These are phyloP conservation scores for Lathyrus aphaca DNA, from an alignment of 306 rosid species.

Conservation along the genomic window DNA sequence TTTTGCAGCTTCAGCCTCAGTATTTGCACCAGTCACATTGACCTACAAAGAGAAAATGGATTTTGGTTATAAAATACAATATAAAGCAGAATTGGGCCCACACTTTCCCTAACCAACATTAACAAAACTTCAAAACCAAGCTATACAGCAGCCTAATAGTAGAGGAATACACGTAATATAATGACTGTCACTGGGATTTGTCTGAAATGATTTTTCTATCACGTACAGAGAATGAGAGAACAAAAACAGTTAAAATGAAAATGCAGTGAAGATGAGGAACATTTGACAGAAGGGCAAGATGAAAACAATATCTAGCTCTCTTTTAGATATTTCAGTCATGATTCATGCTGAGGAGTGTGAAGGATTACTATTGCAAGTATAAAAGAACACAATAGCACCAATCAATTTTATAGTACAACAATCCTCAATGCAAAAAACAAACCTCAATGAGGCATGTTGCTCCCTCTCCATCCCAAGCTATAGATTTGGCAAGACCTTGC, in stretches of 20 bases:
- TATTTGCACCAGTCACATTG: conserved; percentile 68
- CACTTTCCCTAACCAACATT: conserved; percentile 21
- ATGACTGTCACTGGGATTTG: background rate
- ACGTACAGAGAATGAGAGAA: background rate
- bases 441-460: conserved; percentile 99
- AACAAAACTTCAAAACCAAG: conserved; percentile 15
- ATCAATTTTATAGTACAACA: conserved; percentile 21
- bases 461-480: conserved; percentile 99
- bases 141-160: conserved; percentile 27
- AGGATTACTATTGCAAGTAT: conserved; percentile 17
- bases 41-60: conserved; percentile 56
- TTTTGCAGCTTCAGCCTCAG: conserved; percentile 85
- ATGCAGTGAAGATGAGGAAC: background rate
- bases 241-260: background rate
- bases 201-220: background rate
- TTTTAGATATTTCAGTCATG: conserved; percentile 17
- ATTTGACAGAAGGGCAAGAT: background rate
- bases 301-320: conserved; percentile 21
- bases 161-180: background rate
- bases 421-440: conserved; percentile 38
- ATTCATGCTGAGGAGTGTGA: conserved; percentile 16
- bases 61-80: conserved; percentile 20
- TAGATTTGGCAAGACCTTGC: conserved; percentile 99
- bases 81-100: background rate
- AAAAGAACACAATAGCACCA: conserved; percentile 4